Evolutionary conservation across 2,329 filamentous ascomycete genomes (phyloP), one percentile per base, ranked within the genome.

Genomic region (Sarocladium strictum): DNA sequence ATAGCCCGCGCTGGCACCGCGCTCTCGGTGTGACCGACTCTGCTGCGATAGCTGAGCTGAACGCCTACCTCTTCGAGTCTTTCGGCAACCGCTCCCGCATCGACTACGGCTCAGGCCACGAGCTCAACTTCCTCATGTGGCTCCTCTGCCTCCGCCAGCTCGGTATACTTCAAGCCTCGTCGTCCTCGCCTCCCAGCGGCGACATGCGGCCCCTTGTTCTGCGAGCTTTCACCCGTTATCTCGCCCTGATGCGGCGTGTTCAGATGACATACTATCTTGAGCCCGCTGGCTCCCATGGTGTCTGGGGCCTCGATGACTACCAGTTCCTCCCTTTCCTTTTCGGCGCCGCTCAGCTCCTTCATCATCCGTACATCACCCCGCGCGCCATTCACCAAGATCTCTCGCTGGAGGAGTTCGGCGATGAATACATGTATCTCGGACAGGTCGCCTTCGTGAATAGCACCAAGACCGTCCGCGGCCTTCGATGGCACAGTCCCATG

Each of bases 401-500:
- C 6, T 84, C 90, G 1, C 76, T 99, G 14, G 94, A 97, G 67
- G 91, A 97, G 67, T 92, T 89, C 63, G 82, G 84, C 14, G 74
- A 79, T 55, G 89, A 96, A 55, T 99, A 87, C 64, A 74, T 99
- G 55, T 99, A 99, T 64, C 82, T 99, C 0, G 88, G 92, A 53
- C 94, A 97, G 71, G 90, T 99, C 24, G 80, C 81, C 53, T 99
- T 96, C 71, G 93, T 99, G 56, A 97, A 97, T 72, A 89, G 85
- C 61, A 95, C 96, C 56, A 99, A 99, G 76, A 96, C 90, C 1
- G 92, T 97, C 56, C 90, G 95, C 65, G 93, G 92, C 1, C 74
- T 99, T 57, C 82, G 94, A 43, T 99, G 94, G 94, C 95, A 99
- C 65, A 92, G 87, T 59, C 94, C 95, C 3, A 97, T 99, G 95